phyloP scores from a whole-genome alignment of 2,329 filamentous ascomycete genomes.

The Taxawa tesnikishii region DNA sequence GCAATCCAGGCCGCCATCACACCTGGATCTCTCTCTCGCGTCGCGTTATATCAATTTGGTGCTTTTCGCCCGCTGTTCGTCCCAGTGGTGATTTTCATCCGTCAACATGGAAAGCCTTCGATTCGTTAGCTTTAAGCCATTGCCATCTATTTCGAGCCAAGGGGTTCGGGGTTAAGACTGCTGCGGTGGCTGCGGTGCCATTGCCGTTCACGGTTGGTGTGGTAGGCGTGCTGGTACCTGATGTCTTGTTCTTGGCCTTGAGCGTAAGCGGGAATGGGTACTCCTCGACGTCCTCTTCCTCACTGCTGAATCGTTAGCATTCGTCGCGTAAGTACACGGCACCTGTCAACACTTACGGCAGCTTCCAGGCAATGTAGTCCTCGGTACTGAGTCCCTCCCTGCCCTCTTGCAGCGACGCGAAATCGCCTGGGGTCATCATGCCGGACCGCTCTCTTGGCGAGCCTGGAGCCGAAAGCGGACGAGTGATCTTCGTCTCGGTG shows the following conservation, averaged over 20 bases:
- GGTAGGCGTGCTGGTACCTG: slow-evolving; percentile 10
- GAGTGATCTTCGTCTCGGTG: slow-evolving; percentile 87
- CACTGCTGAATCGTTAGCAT: slow-evolving; percentile 42
- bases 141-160: no score
- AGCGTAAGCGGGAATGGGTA: slow-evolving; percentile 61
- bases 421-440: slow-evolving; percentile 99
- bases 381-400: slow-evolving; percentile 88
- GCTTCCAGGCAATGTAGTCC: slow-evolving; percentile 95
- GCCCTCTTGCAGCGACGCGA: slow-evolving; percentile 89
- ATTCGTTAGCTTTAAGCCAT: no score
- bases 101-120: no score
- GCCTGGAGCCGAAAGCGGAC: slow-evolving; percentile 86
- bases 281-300: slow-evolving; percentile 83
- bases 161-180: slow-evolving; percentile 3
- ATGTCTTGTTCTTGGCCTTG: slow-evolving; percentile 29
- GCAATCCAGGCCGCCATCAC: no score
- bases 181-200: slow-evolving; percentile 3
- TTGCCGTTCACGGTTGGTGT: slow-evolving; percentile 10
- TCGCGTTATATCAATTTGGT: no score
- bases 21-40: no score
- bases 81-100: no score
- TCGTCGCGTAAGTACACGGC: slow-evolving; percentile 8
- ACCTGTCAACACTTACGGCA: slow-evolving; percentile 58
- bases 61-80: no score
- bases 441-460: slow-evolving; percentile 82